Evolutionary conservation across 2,329 filamentous ascomycete species (phyloP), one percentile per base, ranked within the genome.

Genomic region (Cladosporium sp.): DNA sequence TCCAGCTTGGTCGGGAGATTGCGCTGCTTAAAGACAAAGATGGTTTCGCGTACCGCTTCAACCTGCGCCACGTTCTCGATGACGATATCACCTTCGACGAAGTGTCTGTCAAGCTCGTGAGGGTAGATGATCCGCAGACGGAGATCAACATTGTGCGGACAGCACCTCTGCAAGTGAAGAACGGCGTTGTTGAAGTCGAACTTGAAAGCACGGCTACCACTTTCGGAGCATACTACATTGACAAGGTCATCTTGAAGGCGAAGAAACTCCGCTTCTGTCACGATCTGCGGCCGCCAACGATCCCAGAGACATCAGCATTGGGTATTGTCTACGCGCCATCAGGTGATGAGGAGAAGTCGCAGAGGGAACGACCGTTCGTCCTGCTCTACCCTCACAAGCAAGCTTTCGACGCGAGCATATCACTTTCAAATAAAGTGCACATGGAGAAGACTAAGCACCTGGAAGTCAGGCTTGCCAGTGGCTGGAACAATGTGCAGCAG

Each of bases 381-480:
- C 77, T 83, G 15, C 77, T 92, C 22, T 95, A 88, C 64, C 87
- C 90, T 27, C 80, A 83, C 13, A 68, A 78, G 1, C 76, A 83
- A 40, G 80, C 86, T 0, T 80, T 96, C 3, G 80, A 89, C 53
- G 80, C 87, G 2, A 79, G 78, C 43, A 72, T 95, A 7, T 76
- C 73, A 37, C 76, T 87, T 0, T 83, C 87, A 0, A 85, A 80
- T 54, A 74, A 84, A 39, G 85, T 95, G 19, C 84, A 92, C 55
- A 80, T 99, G 4, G 88, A 95, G 64, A 84, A 84, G 58, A 84
- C 85, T 60, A 88, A 88, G 51, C 84, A 82, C 1, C 74, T 97
- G 0, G 88, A 95, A 52, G 73, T 99, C 17, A 77, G 83, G 44
- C 70, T 96, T 11, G 73, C 73, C 9, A 83, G 84, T 9, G 91